phyloP scores from a whole-genome alignment of 306 rosid species.

The Malus domestica region DNA sequence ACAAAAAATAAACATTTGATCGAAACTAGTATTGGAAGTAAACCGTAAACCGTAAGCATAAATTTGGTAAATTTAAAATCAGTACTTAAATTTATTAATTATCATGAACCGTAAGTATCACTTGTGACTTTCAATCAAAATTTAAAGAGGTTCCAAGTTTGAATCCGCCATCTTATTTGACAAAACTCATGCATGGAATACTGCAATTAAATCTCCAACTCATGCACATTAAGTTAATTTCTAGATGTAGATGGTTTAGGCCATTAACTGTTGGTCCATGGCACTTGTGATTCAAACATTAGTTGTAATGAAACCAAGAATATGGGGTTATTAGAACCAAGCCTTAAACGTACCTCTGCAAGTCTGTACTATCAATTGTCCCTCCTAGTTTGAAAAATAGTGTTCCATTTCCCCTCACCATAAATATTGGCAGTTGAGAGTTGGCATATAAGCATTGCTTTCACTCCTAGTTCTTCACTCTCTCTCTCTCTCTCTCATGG shows the following conservation, averaged over 20 bases:
- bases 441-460: slow-evolving; percentile 25
- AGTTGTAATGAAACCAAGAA: neutral
- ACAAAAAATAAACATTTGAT: too few species aligned
- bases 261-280: neutral
- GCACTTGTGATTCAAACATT: neutral
- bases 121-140: too few species aligned
- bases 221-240: neutral
- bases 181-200: too few species aligned
- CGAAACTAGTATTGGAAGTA: neutral
- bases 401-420: slow-evolving; percentile 15
- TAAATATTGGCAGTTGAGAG: slow-evolving; percentile 63
- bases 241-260: neutral
- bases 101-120: neutral
- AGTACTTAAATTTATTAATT: too few species aligned
- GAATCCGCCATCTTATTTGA: too few species aligned
- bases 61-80: too few species aligned
- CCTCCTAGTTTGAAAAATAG: slow-evolving; percentile 1
- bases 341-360: slow-evolving; percentile 20
- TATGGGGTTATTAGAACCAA: neutral
- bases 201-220: neutral
- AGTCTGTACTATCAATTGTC: slow-evolving; percentile 3
- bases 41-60: neutral
- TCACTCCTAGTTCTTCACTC: slow-evolving; percentile 15
- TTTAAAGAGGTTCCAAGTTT: too few species aligned
- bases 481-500: slow-evolving; percentile 41